These are phyloP conservation scores for Flammula alnicola DNA, from an alignment of 1,284 basidiomycete species.

Conservation along the genomic window DNA sequence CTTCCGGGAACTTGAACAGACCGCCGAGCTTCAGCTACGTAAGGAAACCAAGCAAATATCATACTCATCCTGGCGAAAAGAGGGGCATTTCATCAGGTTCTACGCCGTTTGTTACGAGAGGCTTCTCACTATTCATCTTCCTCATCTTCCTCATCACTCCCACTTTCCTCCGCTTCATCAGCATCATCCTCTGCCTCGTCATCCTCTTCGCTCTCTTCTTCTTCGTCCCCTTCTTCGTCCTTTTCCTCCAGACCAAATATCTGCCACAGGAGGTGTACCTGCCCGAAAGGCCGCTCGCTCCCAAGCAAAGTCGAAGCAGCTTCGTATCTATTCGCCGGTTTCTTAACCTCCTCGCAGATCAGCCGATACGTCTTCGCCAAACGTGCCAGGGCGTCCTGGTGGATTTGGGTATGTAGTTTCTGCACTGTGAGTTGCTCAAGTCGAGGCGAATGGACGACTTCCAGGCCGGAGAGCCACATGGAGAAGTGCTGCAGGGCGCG, in stretches of 20 bases:
- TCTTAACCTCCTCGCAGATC: conserved; percentile 76
- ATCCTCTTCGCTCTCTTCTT: conserved; percentile 6
- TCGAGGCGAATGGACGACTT: conserved; percentile 79
- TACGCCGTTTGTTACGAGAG: no score
- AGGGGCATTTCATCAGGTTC: no score
- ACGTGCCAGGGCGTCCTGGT: conserved; percentile 72
- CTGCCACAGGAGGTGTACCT: conserved; percentile 70
- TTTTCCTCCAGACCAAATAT: conserved; percentile 70
- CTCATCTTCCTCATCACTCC: neutral
- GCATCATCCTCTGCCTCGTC: neutral
- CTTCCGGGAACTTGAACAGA: no score
- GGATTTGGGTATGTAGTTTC: conserved; percentile 69
- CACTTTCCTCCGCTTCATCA: neutral
- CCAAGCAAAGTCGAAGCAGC: conserved; percentile 86
- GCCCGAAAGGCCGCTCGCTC: conserved; percentile 82
- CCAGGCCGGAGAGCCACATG: conserved; percentile 67
- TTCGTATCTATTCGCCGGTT: conserved; percentile 82
- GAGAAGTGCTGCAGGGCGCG: conserved; percentile 63
- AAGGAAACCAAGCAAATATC: no score
- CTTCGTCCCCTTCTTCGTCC: conserved; percentile 29
- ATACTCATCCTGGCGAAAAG: no score
- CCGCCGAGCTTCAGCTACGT: no score
- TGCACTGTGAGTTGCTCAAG: conserved; percentile 75
- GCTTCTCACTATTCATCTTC: no score
- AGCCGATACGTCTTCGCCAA: conserved; percentile 72